Base-by-base conservation (phyloP, 345 rosid species). In the Arabis hirsuta region DNA sequence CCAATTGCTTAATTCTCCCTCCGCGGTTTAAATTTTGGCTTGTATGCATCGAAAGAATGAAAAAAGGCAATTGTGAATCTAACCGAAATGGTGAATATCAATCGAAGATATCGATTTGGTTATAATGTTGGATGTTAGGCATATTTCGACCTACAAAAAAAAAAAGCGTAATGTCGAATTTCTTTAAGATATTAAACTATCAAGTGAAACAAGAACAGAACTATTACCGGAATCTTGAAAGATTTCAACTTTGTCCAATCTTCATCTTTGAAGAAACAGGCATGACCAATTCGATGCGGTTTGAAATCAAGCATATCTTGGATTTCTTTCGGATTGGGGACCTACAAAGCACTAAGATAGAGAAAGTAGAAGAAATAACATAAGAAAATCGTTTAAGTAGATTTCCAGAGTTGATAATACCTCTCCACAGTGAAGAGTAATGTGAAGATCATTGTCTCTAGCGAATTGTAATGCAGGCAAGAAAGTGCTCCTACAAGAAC, bases 361-460 rank as follows among this genome's bases (percentile, higher is more conserved):
- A 67, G 43, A 76, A 79, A 80, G 76, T 71, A 32, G 62, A 43
- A 66, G 51, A 63, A 73, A 64, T 16, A 38, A 64, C 47, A 73
- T 60, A 69, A 67, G 73, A 59, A 64, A n/a, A 52, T 3, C 9
- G 2, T n/a, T 75, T 75, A 16, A 34, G 48, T 24, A 13, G 4
- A n/a, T 16, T 65, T 59, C 52, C 27, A 47, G 69, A 61, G 11
- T 34, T 42, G 41, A 8, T 36, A 69, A 57, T 72, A 95, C 97
- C 96, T 95, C 99, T 76, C 99, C 98, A 67, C 97, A 91, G 69
- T 95, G 99, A 82, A 95, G 96, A 75, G 98, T 90, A 65, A 88
- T 76, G 57, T 70, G 59, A 63, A 95, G 94, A 58, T 87, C 97
- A 66, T 83, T 90, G 71, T 88, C 90, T 80, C 80, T 77, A 16